Evolutionary conservation across 78 protist species (phyloP).

Genomic region (Chrysochromulina tobinii): DNA sequence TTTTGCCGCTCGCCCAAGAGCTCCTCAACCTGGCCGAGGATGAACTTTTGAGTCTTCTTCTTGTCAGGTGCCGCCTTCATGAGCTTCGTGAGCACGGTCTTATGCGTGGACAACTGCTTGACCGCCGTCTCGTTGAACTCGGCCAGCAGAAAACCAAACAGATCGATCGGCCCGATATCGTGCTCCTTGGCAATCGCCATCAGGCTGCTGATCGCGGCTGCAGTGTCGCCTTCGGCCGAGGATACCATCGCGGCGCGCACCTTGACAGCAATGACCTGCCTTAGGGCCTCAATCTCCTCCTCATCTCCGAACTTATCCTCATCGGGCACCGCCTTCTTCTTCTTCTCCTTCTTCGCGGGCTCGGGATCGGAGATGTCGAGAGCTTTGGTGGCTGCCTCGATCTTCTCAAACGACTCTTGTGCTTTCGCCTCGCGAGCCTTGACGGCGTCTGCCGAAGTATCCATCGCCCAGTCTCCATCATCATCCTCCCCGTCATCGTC

Average conservation of each 20-base stretch:
- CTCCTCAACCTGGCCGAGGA: not conserved
- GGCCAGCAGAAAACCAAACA: not conserved
- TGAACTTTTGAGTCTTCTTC: not conserved
- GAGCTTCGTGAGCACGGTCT: not conserved
- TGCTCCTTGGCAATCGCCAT: not conserved
- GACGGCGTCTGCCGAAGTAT: constrained; percentile 27
- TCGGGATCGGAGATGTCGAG: not conserved
- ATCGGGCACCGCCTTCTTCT: too few relatives aligned
- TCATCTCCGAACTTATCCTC: too few relatives aligned
- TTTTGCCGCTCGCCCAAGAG: not conserved
- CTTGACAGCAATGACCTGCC: too few relatives aligned
- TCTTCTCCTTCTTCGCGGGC: not conserved
- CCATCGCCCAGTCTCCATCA: constrained; percentile 6
- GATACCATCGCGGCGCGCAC: too few relatives aligned
- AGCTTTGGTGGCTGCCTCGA: not conserved
- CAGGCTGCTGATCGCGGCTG: not conserved
- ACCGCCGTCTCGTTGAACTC: not conserved
- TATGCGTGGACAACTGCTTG: too few relatives aligned
- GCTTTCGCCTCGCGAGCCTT: not conserved
- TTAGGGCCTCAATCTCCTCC: too few relatives aligned
- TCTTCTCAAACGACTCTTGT: not conserved
- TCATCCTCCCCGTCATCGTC: not conserved
- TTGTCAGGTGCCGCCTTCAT: not conserved
- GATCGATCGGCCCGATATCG: not conserved
- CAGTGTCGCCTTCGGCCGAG: too few relatives aligned